phyloP scores from a whole-genome alignment of 805 yeast genomes.

The Myxozyma geophila region DNA sequence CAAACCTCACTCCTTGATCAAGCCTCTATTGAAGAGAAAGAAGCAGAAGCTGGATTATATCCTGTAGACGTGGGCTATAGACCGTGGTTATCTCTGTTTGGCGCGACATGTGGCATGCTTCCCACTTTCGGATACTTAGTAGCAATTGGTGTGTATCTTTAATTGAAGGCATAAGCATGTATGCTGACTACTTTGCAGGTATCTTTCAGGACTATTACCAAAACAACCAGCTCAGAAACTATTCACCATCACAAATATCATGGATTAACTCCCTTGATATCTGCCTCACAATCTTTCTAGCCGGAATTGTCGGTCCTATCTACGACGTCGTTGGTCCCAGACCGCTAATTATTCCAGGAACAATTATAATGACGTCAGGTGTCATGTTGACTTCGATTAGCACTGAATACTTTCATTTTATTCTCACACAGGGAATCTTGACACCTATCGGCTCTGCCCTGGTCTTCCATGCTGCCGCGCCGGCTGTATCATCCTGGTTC shows the following conservation, averaged over 20 bases:
- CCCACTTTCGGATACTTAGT: conserved; percentile 60
- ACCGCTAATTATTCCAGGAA: conserved; percentile 36
- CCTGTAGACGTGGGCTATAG: conserved; percentile 15
- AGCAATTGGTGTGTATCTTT: conserved; percentile 33
- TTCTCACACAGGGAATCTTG: conserved; percentile 55
- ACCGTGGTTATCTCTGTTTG: conserved; percentile 57
- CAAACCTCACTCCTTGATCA: background rate
- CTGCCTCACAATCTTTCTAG: conserved; percentile 37
- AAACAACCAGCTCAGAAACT: conserved; percentile 31
- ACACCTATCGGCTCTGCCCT: conserved; percentile 22
- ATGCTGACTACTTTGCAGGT: conserved; percentile 4
- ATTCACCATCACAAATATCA: conserved; percentile 40
- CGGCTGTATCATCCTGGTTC: conserved; percentile 55
- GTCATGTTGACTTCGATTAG: conserved; percentile 47
- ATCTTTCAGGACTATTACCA: conserved; percentile 41
- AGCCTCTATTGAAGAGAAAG: background rate
- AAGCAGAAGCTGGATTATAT: conserved; percentile 5
- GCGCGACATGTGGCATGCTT: conserved; percentile 61
- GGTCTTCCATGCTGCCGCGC: conserved; percentile 40
- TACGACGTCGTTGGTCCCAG: conserved; percentile 40
- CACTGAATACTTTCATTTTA: conserved; percentile 54
- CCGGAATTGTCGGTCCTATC: conserved; percentile 41
- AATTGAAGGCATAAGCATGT: background rate
- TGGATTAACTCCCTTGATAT: conserved; percentile 45
- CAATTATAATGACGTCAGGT: conserved; percentile 38